These are phyloP conservation scores for Capronia coronata DNA, from an alignment of 2,329 filamentous ascomycete species.

Conservation along the genomic window DNA sequence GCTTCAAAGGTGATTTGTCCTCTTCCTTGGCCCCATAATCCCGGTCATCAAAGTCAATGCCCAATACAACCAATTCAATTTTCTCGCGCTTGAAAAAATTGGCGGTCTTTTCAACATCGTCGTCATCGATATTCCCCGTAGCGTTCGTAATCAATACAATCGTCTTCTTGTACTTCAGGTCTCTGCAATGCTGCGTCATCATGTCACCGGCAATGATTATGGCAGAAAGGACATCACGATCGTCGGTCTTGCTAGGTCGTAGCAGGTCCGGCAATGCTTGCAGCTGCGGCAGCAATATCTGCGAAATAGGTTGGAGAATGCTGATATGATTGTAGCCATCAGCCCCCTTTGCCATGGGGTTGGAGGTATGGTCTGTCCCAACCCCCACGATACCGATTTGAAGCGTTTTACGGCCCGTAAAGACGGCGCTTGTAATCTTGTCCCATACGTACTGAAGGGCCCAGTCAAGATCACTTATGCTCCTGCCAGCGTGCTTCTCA, in stretches of 20 bases:
- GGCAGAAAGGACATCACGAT: conserved; percentile 79
- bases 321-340: conserved; percentile 76
- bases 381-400: conserved; percentile 74
- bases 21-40: conserved; percentile 92
- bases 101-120: conserved; percentile 50
- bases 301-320: conserved; percentile 58
- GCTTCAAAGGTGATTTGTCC: conserved; percentile 65
- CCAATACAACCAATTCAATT: conserved; percentile 76
- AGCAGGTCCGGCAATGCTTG: conserved; percentile 58
- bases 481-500: conserved; percentile 61
- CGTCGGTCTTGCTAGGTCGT: conserved; percentile 58
- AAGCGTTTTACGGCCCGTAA: conserved; percentile 66
- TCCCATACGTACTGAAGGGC: conserved; percentile 92
- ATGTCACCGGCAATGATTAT: conserved; percentile 80
- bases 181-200: conserved; percentile 72
- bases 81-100: conserved; percentile 56
- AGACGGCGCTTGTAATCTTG: conserved; percentile 70
- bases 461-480: conserved; percentile 79
- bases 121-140: conserved; percentile 62
- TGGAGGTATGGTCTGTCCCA: conserved; percentile 68
- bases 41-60: conserved; percentile 86
- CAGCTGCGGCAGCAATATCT: conserved; percentile 64
- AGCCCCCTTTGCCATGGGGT: conserved; percentile 55
- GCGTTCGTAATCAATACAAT: conserved; percentile 85
- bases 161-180: conserved; percentile 71